Evolutionary conservation across 345 rosid species (phyloP), one percentile per base, ranked within the genome.

Genomic region (Camelina hispida): DNA sequence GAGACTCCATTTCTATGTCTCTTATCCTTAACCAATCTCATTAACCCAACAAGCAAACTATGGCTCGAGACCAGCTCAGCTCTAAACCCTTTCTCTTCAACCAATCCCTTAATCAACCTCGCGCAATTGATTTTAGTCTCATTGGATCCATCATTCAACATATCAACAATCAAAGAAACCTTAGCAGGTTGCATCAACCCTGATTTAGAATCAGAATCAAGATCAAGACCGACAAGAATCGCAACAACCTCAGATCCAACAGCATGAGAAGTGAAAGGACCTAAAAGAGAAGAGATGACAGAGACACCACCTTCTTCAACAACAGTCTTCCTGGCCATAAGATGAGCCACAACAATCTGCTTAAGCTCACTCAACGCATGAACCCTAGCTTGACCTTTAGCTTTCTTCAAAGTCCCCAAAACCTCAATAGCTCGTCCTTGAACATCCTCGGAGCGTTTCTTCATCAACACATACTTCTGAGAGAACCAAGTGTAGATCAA

Each of bases 241-340:
- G 87, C 96, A 63, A 88, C 79, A 20, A 72, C 89, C 75, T 90
- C 96, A 28, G 89, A 88, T 32, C 96, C 96, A 68, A 86, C 96
- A 3, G 86, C 91, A 59, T 90, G 91, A 1, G 84, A 78, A 12
- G 96, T 90, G 9, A 90, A 87, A 55, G 89, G 96, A 66, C 96
- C 93, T 15, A 90, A 62, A 30, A 90, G 81, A 61, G 85, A 78
- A 23, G 84, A 81, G 51, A 89, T 35, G 35, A 79, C 54, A 32
- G 72, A 79, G 61, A 82, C 74, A 3, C 93, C 96, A 0, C 87
- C 85, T 47, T 83, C 72, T 16, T 78, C 85, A 5, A 83, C 69
- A 32, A 88, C 85, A 0, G 88, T 73, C 83, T 85, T 86, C 82
- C 77, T 85, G 0, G 89, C 88, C 15, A 82, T 78, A 2, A 73